Percentiles rank a stretch among this genome's conserved stretches.
phyloP scores from a whole-genome alignment of 805 yeast species.

The Kodamaea fukazawae region DNA sequence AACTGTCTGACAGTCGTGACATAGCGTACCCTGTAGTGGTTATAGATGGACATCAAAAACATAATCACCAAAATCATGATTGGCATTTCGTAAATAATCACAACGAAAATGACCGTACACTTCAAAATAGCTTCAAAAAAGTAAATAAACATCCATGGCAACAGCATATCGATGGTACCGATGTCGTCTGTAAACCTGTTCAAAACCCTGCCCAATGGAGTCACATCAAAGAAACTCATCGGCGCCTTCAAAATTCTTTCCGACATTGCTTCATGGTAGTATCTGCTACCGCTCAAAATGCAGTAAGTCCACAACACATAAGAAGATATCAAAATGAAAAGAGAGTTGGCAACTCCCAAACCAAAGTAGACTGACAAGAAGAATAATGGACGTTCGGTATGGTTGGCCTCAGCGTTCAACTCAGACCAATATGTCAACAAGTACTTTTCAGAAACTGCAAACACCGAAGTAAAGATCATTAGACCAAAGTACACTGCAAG shows the following conservation, averaged over 20 bases:
- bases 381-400: conserved; percentile 23
- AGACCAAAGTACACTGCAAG: conserved; percentile 23
- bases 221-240: conserved; percentile 42
- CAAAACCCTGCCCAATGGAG: conserved; percentile 40
- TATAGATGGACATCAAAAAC: conserved; percentile 27
- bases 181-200: conserved; percentile 41
- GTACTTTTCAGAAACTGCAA: conserved; percentile 24
- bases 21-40: conserved; percentile 27
- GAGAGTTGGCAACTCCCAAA: conserved; percentile 28
- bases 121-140: conserved; percentile 22
- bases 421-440: conserved; percentile 39
- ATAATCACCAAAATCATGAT: conserved; percentile 29
- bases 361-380: conserved; percentile 26
- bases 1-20: conserved; percentile 37
- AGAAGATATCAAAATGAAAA: conserved; percentile 25
- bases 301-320: conserved; percentile 31
- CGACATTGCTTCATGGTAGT: conserved; percentile 39
- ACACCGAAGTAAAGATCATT: conserved; percentile 19
- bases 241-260: conserved; percentile 34
- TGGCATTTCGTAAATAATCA: conserved; percentile 33
- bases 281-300: conserved; percentile 28
- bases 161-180: conserved; percentile 28
- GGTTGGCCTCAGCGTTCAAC: conserved; percentile 21
- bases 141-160: conserved; percentile 30
- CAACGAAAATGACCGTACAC: conserved; percentile 27